Evolutionary conservation across 2,329 filamentous ascomycete species (phyloP).

Genomic region (Trichoderma koningiopsis): DNA sequence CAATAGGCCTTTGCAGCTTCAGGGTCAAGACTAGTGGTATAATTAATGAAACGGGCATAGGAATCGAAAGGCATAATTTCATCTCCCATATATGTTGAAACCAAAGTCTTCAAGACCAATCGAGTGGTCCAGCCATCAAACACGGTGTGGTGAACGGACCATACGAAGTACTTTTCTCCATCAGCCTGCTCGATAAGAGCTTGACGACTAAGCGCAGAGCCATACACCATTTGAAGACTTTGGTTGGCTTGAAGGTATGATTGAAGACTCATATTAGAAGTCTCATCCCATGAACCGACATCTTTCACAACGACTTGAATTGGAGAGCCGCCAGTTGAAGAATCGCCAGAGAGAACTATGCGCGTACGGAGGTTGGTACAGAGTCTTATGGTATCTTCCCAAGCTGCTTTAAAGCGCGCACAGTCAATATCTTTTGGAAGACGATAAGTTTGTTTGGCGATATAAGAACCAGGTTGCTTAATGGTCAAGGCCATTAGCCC

Average conservation of each 20-base stretch:
- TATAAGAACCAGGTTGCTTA: conserved; percentile 32
- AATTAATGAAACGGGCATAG: conserved; percentile 38
- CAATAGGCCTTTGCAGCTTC: conserved; percentile 13
- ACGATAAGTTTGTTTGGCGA: conserved; percentile 26
- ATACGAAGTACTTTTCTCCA: conserved; percentile 9
- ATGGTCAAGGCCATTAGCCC: conserved; percentile 38
- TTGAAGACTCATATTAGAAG: background rate
- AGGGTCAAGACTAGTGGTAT: background rate
- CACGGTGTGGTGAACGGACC: conserved; percentile 10
- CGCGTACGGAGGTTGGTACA: conserved; percentile 31
- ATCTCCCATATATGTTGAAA: background rate
- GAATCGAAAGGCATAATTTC: background rate
- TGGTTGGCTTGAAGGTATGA: background rate
- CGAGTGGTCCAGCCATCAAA: conserved; percentile 23
- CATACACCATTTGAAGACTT: conserved; percentile 5
- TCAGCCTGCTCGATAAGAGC: conserved; percentile 10
- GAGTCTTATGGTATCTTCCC: conserved; percentile 26
- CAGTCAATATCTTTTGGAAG: conserved; percentile 21
- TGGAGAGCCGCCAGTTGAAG: conserved; percentile 5
- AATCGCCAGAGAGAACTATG: conserved; percentile 26
- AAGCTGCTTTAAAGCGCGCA: conserved; percentile 27
- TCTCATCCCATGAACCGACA: conserved; percentile 11
- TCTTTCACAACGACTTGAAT: conserved; percentile 26
- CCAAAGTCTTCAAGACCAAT: background rate
- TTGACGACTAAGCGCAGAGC: background rate